A percentile compares a stretch with the other conserved stretches of the same genome.
Conservation (phyloP, 2,329 filamentous ascomycete genomes). For the Fusarium mangiferae region DNA sequence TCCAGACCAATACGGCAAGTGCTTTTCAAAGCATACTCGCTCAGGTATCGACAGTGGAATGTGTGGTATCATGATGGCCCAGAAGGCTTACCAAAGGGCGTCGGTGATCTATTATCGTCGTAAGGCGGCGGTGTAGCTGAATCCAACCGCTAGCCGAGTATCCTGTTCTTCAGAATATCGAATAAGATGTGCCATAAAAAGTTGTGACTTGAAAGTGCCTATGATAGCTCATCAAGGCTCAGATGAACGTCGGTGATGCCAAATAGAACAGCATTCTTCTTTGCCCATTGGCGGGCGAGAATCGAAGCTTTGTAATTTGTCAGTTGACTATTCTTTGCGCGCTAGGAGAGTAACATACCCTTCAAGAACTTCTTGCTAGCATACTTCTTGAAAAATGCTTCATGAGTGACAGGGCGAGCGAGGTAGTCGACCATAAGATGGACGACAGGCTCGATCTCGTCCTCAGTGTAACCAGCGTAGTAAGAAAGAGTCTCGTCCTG, state of each 20-base stretch:
- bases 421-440: conserved; percentile 97
- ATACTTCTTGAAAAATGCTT: conserved; percentile 99
- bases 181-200: conserved; percentile 22
- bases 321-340: conserved; percentile 9
- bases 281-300: conserved; percentile 91
- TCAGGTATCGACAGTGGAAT: conserved; percentile 29
- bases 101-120: conserved; percentile 50
- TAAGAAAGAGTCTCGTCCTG: conserved; percentile 86
- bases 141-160: conserved; percentile 47
- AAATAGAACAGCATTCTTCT: conserved; percentile 74
- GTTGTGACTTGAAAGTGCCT: conserved; percentile 22
- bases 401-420: conserved; percentile 86
- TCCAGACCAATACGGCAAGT: conserved; percentile 38
- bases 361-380: conserved; percentile 99
- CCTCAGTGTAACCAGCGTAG: conserved; percentile 93
- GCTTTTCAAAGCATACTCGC: conserved; percentile 24
- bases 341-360: conserved; percentile 69
- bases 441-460: conserved; percentile 92
- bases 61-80: conserved; percentile 41
- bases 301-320: conserved; percentile 75
- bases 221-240: conserved; percentile 61
- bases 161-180: conserved; percentile 42
- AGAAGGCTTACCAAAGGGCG: conserved; percentile 33
- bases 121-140: conserved; percentile 44
- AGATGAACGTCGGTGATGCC: conserved; percentile 63